Percentiles rank a stretch among this genome's conserved stretches.
phyloP scores from a whole-genome alignment of 2,329 filamentous ascomycete species.

The Helotiales sp. region DNA sequence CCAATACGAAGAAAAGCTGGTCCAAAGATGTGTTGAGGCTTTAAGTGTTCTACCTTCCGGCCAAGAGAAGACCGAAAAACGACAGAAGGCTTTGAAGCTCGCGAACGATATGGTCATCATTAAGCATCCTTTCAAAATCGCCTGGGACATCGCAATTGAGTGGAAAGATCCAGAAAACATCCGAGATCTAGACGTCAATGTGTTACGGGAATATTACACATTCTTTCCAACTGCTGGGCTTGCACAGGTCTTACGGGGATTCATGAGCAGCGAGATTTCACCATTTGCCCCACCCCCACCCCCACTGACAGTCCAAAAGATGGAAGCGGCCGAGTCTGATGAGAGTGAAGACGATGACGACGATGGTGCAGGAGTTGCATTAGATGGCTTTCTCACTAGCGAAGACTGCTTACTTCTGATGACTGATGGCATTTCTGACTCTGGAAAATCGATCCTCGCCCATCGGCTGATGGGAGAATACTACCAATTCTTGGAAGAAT shows the following conservation, averaged over 20 bases:
- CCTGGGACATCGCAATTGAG: slow-evolving; percentile 90
- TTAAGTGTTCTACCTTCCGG: slow-evolving; percentile 71
- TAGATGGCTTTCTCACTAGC: slow-evolving; percentile 65
- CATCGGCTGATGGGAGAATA: slow-evolving; percentile 84
- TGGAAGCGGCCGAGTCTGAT: slow-evolving; percentile 48
- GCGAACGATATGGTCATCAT: slow-evolving; percentile 96
- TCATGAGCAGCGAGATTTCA: slow-evolving; percentile 80
- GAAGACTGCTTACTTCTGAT: slow-evolving; percentile 84
- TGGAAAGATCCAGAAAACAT: slow-evolving; percentile 82
- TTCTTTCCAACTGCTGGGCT: slow-evolving; percentile 87
- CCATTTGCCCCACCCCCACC: slow-evolving; percentile 62
- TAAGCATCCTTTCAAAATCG: slow-evolving; percentile 85
- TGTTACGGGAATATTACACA: slow-evolving; percentile 79
- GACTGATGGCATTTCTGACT: slow-evolving; percentile 69
- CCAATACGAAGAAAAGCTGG: slow-evolving; percentile 86
- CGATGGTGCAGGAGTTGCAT: slow-evolving; percentile 57
- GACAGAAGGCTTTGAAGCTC: slow-evolving; percentile 73
- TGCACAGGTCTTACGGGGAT: slow-evolving; percentile 80
- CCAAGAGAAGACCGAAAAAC: slow-evolving; percentile 69
- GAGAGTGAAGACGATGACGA: slow-evolving; percentile 62
- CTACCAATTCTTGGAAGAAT: slow-evolving; percentile 83
- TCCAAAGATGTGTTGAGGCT: slow-evolving; percentile 80
- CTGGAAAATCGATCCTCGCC: slow-evolving; percentile 75
- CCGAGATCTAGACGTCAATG: slow-evolving; percentile 74
- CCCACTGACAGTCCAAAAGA: slow-evolving; percentile 21